These are phyloP conservation scores for Leccinum pellstonianum DNA, from an alignment of 768 basidiomycete species.

Conservation along the genomic window DNA sequence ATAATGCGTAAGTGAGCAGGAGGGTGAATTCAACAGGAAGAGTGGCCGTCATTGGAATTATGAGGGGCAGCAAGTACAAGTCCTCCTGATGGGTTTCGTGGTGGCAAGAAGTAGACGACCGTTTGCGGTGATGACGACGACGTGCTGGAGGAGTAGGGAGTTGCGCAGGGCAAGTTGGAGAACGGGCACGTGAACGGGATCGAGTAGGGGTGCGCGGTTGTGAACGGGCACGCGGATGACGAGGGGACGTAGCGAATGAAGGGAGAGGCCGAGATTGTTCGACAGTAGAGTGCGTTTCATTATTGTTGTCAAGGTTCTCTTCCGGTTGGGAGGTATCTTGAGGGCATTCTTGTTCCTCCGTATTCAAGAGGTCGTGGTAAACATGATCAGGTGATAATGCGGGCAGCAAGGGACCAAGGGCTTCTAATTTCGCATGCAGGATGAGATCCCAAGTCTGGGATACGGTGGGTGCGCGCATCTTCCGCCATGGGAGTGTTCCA, in stretches of 20 bases:
- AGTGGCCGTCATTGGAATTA: conserved; percentile 64
- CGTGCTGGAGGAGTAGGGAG: conserved; percentile 19
- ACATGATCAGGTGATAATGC: conserved; percentile 14
- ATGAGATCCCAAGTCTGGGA: conserved; percentile 77
- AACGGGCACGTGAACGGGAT: conserved; percentile 7
- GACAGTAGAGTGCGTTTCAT: conserved; percentile 7
- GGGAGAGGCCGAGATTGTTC: conserved; percentile 21
- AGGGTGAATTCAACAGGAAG: conserved; percentile 82
- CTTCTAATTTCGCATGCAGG: conserved; percentile 66
- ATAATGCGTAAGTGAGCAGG: conserved; percentile 74
- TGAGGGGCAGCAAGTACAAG: conserved; percentile 9
- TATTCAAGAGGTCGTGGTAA: conserved; percentile 6
- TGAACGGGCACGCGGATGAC: conserved; percentile 16
- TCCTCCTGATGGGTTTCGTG: conserved; percentile 14
- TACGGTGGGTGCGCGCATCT: conserved; percentile 63
- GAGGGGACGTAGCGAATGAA: conserved; percentile 7
- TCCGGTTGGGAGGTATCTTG: conserved; percentile 13
- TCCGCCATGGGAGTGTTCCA: conserved; percentile 77
- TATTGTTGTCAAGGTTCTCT: conserved; percentile 8
- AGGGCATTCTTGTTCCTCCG: background rate
- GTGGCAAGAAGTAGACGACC: conserved; percentile 21
- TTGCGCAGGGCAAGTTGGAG: conserved; percentile 9
- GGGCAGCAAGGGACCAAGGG: conserved; percentile 37
- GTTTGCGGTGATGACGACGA: conserved; percentile 17
- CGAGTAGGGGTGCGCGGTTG: conserved; percentile 19